phyloP scores from a whole-genome alignment of 129 eudicot species.

The Flaveria brownii region DNA sequence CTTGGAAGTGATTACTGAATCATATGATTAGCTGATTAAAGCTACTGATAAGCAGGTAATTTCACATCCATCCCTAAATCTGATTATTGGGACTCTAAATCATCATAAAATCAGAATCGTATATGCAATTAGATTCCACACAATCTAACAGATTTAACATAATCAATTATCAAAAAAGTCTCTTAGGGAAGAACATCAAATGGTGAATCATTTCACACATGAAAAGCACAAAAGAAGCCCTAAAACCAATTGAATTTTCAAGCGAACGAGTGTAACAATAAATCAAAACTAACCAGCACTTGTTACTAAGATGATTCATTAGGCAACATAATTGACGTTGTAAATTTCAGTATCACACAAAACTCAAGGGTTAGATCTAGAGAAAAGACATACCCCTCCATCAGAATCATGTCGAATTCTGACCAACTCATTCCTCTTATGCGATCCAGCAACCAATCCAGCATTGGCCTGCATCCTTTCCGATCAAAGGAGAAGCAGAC shows the following conservation, averaged over 20 bases:
- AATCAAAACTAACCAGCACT: too few species aligned
- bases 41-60: neutral
- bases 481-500: too few species aligned
- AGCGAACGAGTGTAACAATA: too few species aligned
- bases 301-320: neutral
- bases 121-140: neutral
- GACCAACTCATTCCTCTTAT: conserved; percentile 76
- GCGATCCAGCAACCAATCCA: conserved; percentile 96
- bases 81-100: neutral
- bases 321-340: neutral
- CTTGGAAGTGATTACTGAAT: neutral
- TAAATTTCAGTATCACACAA: too few species aligned
- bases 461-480: conserved; percentile 71
- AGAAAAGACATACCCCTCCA: conserved; percentile 58
- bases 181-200: neutral
- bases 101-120: conserved; percentile 3
- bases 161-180: neutral
- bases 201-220: too few species aligned
- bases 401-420: conserved; percentile 87
- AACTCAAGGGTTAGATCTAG: conserved; percentile 9
- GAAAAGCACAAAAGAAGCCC: too few species aligned
- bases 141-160: neutral
- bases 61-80: neutral
- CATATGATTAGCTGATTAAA: conserved; percentile 9
- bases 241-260: too few species aligned